Conservation (phyloP, 2,329 filamentous ascomycete species). For the Paramyrothecium roridum region DNA sequence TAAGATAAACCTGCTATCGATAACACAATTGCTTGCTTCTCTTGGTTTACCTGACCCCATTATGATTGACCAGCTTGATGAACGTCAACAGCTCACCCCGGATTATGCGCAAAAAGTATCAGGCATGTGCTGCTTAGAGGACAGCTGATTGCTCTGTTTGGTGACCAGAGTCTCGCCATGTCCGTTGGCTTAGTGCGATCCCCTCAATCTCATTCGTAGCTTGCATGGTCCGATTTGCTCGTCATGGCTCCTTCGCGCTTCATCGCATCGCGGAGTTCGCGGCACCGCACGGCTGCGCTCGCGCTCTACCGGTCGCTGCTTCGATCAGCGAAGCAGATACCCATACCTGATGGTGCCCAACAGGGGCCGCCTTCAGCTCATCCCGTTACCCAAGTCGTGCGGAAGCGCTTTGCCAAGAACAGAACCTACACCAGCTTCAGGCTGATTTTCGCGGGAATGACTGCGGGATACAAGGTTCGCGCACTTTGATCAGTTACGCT, state of each 20-base stretch:
- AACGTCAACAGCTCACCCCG: no score
- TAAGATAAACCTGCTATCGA: no score
- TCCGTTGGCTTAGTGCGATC: no score
- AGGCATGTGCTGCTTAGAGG: no score
- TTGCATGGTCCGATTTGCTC: neutral
- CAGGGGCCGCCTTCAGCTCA: conserved; percentile 20
- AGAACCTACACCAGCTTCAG: conserved; percentile 53
- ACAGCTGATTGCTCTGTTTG: no score
- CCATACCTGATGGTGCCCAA: conserved; percentile 43
- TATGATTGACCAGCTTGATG: no score
- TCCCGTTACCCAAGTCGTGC: conserved; percentile 56
- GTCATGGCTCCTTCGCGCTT: conserved; percentile 29
- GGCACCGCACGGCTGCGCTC: conserved; percentile 56
- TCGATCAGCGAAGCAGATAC: conserved; percentile 49
- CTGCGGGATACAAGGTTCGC: conserved; percentile 63
- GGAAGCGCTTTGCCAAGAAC: conserved; percentile 61
- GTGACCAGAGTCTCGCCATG: no score
- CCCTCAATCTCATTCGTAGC: no score
- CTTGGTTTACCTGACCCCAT: no score
- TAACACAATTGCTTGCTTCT: no score
- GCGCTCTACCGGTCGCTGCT: conserved; percentile 72
- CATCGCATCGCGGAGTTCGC: conserved; percentile 46
- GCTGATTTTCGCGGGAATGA: conserved; percentile 59
- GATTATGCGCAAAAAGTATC: no score
- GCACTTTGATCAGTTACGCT: neutral